These are phyloP conservation scores for Alopecurus myosuroides DNA, from an alignment of 176 grass and related monocot species.

Conservation along the genomic window DNA sequence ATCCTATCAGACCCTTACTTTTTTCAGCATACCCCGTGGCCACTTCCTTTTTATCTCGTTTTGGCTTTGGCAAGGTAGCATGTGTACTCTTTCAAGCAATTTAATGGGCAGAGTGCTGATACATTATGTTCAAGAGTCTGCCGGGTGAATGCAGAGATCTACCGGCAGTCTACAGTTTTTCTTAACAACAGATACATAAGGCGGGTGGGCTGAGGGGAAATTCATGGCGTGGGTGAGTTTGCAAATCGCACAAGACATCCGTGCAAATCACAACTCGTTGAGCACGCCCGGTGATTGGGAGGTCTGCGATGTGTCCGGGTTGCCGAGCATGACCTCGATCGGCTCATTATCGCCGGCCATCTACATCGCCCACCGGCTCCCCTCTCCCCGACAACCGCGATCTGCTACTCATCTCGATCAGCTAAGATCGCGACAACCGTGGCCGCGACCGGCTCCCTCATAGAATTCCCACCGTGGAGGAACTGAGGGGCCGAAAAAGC, in stretches of 20 bases:
- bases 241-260: too few species aligned
- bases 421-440: not conserved
- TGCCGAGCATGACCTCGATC: constrained; percentile 38
- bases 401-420: too few species aligned
- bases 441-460: not conserved
- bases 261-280: too few species aligned
- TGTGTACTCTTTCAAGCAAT: not conserved
- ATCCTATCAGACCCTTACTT: not conserved
- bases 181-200: not conserved
- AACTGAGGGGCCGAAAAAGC: too few species aligned
- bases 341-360: constrained; percentile 48
- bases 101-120: too few species aligned
- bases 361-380: not conserved
- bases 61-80: too few species aligned
- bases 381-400: too few species aligned
- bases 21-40: too few species aligned
- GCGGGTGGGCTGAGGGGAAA: not conserved
- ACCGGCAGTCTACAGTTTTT: not conserved
- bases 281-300: too few species aligned
- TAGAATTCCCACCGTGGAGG: not conserved
- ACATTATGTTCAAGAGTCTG: too few species aligned
- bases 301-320: too few species aligned
- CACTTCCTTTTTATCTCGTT: too few species aligned
- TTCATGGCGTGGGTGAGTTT: not conserved
- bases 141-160: not conserved